These are phyloP conservation scores for Acidomyces sp. DNA, from an alignment of 495 filamentous ascomycete genomes.

Conservation along the genomic window DNA sequence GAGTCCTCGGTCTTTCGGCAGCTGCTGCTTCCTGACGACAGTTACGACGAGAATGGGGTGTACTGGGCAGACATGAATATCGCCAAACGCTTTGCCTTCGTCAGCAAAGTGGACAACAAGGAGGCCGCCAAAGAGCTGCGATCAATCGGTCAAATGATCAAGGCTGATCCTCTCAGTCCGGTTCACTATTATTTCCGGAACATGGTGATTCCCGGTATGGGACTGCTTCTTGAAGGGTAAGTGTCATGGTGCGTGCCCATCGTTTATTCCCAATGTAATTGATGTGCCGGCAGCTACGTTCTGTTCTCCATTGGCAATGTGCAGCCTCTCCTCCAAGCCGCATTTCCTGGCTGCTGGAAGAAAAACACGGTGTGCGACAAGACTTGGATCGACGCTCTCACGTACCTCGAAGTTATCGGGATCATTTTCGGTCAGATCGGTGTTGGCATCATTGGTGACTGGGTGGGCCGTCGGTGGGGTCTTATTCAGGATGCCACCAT, in stretches of 20 bases:
- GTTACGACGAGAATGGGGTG: slow-evolving; percentile 59
- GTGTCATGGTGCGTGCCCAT: no score
- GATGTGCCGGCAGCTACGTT: slow-evolving; percentile 46
- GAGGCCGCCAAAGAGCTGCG: slow-evolving; percentile 54
- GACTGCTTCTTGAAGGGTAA: slow-evolving; percentile 73
- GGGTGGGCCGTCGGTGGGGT: slow-evolving; percentile 74
- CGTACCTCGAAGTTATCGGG: slow-evolving; percentile 75
- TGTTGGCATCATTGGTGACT: slow-evolving; percentile 27
- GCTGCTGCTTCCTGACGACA: slow-evolving; percentile 69
- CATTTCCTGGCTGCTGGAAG: slow-evolving; percentile 65
- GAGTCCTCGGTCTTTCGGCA: slow-evolving; percentile 61
- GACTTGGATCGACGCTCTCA: slow-evolving; percentile 63
- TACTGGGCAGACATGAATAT: slow-evolving; percentile 83
- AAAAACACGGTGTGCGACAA: slow-evolving; percentile 47
- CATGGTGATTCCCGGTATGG: slow-evolving; percentile 77
- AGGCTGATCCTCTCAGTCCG: slow-evolving; percentile 65
- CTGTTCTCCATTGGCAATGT: slow-evolving; percentile 90
- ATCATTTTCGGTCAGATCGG: slow-evolving; percentile 69
- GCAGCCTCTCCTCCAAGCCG: slow-evolving; percentile 55
- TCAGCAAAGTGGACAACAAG: slow-evolving; percentile 49
- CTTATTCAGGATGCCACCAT: slow-evolving; percentile 84
- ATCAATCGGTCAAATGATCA: slow-evolving; percentile 61
- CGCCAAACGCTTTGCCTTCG: slow-evolving; percentile 52
- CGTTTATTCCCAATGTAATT: no score
- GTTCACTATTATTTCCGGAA: slow-evolving; percentile 73